These are phyloP conservation scores for Silene vulgaris DNA, from an alignment of 179 eudicot species.

Conservation along the genomic window DNA sequence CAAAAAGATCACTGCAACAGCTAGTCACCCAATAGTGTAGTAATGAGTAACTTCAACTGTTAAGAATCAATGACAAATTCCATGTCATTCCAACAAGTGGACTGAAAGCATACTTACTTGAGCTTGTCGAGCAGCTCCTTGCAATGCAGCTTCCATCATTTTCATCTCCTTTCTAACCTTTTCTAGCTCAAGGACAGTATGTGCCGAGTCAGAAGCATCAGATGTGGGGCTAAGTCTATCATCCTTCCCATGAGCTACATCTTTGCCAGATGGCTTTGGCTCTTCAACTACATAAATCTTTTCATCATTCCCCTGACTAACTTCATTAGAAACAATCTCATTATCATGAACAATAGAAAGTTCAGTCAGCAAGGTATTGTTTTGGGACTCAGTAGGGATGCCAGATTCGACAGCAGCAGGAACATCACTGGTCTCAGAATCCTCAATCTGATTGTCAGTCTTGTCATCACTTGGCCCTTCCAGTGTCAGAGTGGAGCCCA, in stretches of 20 bases:
- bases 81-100: slow-evolving; percentile 11
- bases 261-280: slow-evolving; percentile 23
- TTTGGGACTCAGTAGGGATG: slow-evolving; percentile 32
- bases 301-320: slow-evolving; percentile 32
- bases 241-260: slow-evolving; percentile 39
- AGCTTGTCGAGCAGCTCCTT: slow-evolving; percentile 95
- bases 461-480: slow-evolving; percentile 33
- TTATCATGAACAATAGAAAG: slow-evolving; percentile 34
- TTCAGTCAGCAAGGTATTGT: slow-evolving; percentile 24
- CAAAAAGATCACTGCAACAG: slow-evolving; percentile 5
- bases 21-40: slow-evolving; percentile 1
- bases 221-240: slow-evolving; percentile 40
- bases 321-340: slow-evolving; percentile 36
- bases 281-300: slow-evolving; percentile 32
- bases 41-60: background rate
- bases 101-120: slow-evolving; percentile 47
- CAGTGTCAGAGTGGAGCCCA: slow-evolving; percentile 28
- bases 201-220: slow-evolving; percentile 37
- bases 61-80: background rate
- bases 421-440: slow-evolving; percentile 24
- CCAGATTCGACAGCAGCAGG: slow-evolving; percentile 28
- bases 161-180: slow-evolving; percentile 86
- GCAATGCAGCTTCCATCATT: slow-evolving; percentile 92
- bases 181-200: slow-evolving; percentile 58
- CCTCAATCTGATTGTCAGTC: slow-evolving; percentile 32